Conservation (phyloP, 495 filamentous ascomycete genomes). For the Aspergillus kassunensis region DNA sequence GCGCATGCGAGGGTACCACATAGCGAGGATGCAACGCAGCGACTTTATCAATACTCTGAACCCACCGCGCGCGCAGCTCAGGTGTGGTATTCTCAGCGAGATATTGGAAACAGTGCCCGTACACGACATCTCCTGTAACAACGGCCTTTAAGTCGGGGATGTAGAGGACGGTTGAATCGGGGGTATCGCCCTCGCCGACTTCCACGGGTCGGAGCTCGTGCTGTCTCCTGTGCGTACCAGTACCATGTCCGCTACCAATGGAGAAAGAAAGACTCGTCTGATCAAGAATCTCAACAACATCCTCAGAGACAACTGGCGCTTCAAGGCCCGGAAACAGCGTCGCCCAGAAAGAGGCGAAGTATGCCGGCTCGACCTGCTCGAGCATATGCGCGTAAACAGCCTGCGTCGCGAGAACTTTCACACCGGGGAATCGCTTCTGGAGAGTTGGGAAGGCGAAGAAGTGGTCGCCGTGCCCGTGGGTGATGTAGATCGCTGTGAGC, state of each 20-base stretch:
- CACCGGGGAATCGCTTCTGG: conserved; percentile 23
- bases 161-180: conserved; percentile 26
- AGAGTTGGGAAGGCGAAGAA: conserved; percentile 31
- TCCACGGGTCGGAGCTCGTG: conserved; percentile 21
- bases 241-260: neutral
- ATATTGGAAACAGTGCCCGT: conserved; percentile 32
- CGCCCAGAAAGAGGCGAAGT: conserved; percentile 15
- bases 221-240: neutral
- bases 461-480: conserved; percentile 43
- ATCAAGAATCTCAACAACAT: neutral
- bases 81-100: conserved; percentile 26
- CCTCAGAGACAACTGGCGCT: neutral
- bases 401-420: conserved; percentile 20
- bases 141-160: conserved; percentile 26
- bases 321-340: conserved; percentile 20
- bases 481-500: conserved; percentile 37
- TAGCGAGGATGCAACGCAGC: conserved; percentile 23
- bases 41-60: conserved; percentile 24
- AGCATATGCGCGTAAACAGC: conserved; percentile 29
- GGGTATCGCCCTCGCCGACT: conserved; percentile 29
- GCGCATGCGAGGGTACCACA: conserved; percentile 32
- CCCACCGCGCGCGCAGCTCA: conserved; percentile 18
- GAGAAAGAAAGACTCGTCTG: neutral
- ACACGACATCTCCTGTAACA: conserved; percentile 33
- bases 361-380: conserved; percentile 11